Percentiles rank a stretch among this genome's conserved stretches.
Conservation (phyloP, 1,284 basidiomycete species). For the Irpex sp. region DNA sequence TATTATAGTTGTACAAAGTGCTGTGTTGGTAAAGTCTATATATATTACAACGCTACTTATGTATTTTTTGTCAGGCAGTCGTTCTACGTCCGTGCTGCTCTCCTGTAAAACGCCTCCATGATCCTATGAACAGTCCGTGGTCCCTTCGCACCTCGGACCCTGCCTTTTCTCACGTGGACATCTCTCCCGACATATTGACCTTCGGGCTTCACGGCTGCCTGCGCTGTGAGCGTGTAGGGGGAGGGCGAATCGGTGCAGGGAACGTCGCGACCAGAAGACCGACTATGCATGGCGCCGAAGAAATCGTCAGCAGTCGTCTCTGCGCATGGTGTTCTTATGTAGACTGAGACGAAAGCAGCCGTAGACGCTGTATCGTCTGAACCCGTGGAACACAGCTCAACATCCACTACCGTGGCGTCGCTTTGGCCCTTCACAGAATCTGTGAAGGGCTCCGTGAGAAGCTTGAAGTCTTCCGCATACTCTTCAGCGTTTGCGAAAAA, state of each 20-base stretch:
- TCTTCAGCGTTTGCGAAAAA: constrained; percentile 21
- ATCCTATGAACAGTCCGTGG: neutral
- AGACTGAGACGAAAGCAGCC: neutral
- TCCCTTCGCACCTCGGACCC: neutral
- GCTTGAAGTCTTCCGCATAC: neutral
- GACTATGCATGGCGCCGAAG: neutral
- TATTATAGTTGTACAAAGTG: neutral
- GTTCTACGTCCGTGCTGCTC: neutral
- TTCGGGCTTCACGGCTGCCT: neutral
- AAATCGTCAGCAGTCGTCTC: neutral
- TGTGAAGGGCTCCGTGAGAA: neutral
- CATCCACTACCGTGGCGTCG: neutral
- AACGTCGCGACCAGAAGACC: neutral
- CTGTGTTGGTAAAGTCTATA: too few relatives aligned
- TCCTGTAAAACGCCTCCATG: neutral
- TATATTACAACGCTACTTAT: neutral
- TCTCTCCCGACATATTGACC: neutral
- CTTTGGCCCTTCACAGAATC: neutral
- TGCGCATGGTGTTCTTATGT: neutral
- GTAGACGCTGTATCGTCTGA: neutral
- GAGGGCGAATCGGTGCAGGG: neutral
- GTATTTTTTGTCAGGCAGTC: neutral
- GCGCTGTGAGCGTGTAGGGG: neutral
- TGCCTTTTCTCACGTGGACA: neutral
- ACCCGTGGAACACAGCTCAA: neutral